phyloP scores from a whole-genome alignment of 1,139 yeast genomes.

The Yamadazyma buinensis region DNA sequence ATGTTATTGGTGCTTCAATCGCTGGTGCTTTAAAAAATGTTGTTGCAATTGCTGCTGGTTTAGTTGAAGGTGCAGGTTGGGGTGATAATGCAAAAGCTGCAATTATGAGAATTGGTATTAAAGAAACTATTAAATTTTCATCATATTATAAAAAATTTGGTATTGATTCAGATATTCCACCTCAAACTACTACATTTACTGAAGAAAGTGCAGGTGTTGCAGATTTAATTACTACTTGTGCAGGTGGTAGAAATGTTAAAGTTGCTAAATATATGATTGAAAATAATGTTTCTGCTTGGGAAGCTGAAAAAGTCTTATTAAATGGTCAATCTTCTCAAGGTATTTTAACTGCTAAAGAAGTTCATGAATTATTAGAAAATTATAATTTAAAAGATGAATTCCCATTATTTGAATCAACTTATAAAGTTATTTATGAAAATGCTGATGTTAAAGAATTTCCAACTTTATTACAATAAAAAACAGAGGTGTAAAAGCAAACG shows the following conservation, averaged over 20 bases:
- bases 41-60: constrained; percentile 90
- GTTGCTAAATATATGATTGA: constrained; percentile 79
- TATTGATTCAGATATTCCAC: constrained; percentile 61
- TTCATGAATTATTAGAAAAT: constrained; percentile 71
- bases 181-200: constrained; percentile 70
- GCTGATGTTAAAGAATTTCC: constrained; percentile 37
- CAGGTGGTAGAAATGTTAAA: constrained; percentile 92
- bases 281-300: constrained; percentile 66
- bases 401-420: constrained; percentile 86
- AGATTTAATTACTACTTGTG: constrained; percentile 91
- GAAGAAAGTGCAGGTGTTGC: constrained; percentile 96
- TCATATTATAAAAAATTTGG: constrained; percentile 62
- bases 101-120: constrained; percentile 86
- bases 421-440: constrained; percentile 72
- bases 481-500: too few species aligned
- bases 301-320: constrained; percentile 75
- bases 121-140: constrained; percentile 68
- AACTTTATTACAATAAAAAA: constrained; percentile 23
- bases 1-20: constrained; percentile 89
- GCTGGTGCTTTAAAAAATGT: constrained; percentile 96
- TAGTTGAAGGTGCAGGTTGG: constrained; percentile 96
- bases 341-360: constrained; percentile 83
- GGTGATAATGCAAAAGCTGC: constrained; percentile 98
- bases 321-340: constrained; percentile 97
- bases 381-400: constrained; percentile 63